Evolutionary conservation across 1,284 basidiomycete species (phyloP).

Genomic region (Trichosporon asahii): DNA sequence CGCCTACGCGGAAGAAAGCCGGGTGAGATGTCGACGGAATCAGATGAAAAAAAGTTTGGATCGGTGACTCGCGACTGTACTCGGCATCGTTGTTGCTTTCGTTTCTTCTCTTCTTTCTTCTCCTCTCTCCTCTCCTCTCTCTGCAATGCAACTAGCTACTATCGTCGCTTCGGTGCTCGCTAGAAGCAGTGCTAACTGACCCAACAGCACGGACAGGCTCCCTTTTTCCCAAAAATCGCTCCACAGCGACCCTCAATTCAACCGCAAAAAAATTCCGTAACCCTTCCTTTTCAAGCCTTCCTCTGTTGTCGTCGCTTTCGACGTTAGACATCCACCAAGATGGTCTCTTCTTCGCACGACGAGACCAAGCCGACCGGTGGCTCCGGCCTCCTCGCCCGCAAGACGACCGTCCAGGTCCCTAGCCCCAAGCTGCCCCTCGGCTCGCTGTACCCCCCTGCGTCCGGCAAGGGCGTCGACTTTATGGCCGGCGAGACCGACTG

Average conservation of each 20-base stretch:
- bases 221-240: neutral
- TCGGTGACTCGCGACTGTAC: neutral
- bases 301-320: neutral
- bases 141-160: conserved; percentile 15
- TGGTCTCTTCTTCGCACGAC: conserved; percentile 24
- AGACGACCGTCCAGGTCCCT: conserved; percentile 17
- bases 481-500: conserved; percentile 42
- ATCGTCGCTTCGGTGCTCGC: conserved; percentile 4
- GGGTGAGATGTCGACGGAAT: neutral
- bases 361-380: conserved; percentile 20
- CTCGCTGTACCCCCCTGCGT: conserved; percentile 49
- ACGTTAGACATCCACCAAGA: conserved; percentile 13
- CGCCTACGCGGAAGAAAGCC: neutral
- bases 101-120: conserved; percentile 19
- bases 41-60: conserved; percentile 8
- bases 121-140: conserved; percentile 13
- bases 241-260: neutral
- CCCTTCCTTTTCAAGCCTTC: neutral
- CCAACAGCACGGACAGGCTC: neutral
- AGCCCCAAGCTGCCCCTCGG: conserved; percentile 28
- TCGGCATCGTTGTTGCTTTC: conserved; percentile 24
- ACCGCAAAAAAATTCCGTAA: neutral
- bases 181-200: conserved; percentile 8
- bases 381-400: conserved; percentile 25
- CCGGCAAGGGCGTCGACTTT: conserved; percentile 47